A percentile compares a stretch with the other conserved stretches of the same genome.
Evolutionary conservation across 1,284 basidiomycete species (phyloP).

Genomic region (Apiotrichum gamsii): DNA sequence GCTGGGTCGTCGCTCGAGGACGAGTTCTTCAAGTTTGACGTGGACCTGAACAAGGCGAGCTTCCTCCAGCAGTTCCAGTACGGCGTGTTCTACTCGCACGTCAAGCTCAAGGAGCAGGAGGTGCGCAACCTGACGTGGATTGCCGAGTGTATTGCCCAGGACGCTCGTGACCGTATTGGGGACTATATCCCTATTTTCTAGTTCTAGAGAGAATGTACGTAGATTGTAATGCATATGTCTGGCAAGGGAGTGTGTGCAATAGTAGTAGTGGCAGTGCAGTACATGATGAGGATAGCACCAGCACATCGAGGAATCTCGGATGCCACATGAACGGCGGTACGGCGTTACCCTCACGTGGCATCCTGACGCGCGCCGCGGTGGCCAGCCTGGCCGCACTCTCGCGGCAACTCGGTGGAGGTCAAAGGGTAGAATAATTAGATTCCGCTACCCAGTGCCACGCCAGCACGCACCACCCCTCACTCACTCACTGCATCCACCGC

Average conservation of each 20-base stretch:
- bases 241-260: too few relatives aligned
- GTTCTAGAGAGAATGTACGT: conserved; percentile 5
- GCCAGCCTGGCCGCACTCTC: too few relatives aligned
- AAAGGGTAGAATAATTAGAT: too few relatives aligned
- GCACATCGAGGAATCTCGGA: too few relatives aligned
- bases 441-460: neutral
- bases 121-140: conserved; percentile 96
- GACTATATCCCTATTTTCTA: conserved; percentile 77
- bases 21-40: conserved; percentile 91
- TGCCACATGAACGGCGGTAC: too few relatives aligned
- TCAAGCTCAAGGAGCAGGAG: conserved; percentile 99
- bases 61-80: conserved; percentile 95
- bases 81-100: conserved; percentile 84
- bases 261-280: too few relatives aligned
- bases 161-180: conserved; percentile 79
- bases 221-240: neutral
- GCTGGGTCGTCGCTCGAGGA: conserved; percentile 65
- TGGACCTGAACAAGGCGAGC: conserved; percentile 83
- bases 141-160: conserved; percentile 92
- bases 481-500: neutral
- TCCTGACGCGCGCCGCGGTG: too few relatives aligned
- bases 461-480: neutral
- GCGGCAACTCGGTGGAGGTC: too few relatives aligned
- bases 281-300: too few relatives aligned
- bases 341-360: too few relatives aligned